A percentile compares a stretch with the other conserved stretches of the same genome.
phyloP scores from a whole-genome alignment of 306 rosid species.

The Fragaria vesca region DNA sequence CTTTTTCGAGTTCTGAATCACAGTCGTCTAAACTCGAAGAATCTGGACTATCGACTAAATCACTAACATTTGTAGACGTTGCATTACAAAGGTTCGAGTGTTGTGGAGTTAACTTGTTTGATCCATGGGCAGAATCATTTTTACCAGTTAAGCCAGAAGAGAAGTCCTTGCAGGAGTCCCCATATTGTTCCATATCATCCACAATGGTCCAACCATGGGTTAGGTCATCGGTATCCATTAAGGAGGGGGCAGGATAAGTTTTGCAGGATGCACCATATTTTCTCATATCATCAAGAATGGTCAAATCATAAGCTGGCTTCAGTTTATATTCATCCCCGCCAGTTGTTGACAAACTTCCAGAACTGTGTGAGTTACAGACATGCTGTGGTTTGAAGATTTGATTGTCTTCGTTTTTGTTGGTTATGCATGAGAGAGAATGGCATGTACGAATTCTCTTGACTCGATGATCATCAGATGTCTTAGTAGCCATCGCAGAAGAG shows the following conservation, averaged over 20 bases:
- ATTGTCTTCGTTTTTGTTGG: not conserved
- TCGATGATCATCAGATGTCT: constrained; percentile 14
- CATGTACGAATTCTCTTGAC: not conserved
- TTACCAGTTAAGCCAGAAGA: not conserved
- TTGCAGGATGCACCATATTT: not conserved
- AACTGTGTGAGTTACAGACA: constrained; percentile 6
- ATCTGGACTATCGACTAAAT: not conserved
- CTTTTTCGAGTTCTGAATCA: not conserved
- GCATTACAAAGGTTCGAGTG: constrained; percentile 4
- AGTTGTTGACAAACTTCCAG: constrained; percentile 13
- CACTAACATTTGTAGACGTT: not conserved
- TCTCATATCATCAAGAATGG: constrained; percentile 1
- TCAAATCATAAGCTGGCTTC: constrained; percentile 10
- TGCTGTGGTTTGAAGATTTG: not conserved
- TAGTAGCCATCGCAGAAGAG: constrained; percentile 3
- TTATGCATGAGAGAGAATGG: constrained; percentile 4
- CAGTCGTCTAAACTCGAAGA: constrained; percentile 6
- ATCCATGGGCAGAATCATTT: constrained; percentile 7
- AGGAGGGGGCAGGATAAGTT: not conserved
- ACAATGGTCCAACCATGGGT: not conserved
- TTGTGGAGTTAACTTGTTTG: constrained; percentile 12
- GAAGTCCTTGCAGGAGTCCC: not conserved
- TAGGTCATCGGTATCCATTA: not conserved
- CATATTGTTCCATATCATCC: constrained; percentile 12
- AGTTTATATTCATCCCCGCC: constrained; percentile 4